These are phyloP conservation scores for Geotrichum bryndzae DNA, from an alignment of 1,139 yeast species.

Conservation along the genomic window DNA sequence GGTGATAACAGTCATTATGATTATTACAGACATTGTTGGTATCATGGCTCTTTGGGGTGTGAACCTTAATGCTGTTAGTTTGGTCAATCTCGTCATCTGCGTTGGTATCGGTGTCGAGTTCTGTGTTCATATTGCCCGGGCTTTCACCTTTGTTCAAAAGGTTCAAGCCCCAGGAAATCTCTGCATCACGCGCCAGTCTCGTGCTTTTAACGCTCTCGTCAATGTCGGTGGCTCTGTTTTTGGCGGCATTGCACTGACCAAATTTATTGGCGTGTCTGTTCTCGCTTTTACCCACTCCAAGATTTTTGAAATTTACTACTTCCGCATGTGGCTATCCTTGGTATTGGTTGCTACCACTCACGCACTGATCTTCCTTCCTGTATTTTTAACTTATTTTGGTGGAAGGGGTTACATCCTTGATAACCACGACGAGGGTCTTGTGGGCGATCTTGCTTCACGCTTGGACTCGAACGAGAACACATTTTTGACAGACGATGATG, in stretches of 20 bases:
- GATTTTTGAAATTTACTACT: slow-evolving; percentile 86
- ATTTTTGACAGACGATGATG: slow-evolving; percentile 8
- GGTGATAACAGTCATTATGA: slow-evolving; percentile 53
- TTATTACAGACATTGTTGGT: slow-evolving; percentile 71
- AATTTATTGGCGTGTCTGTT: slow-evolving; percentile 79
- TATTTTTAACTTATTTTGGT: slow-evolving; percentile 60
- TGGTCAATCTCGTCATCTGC: slow-evolving; percentile 84
- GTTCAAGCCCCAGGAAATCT: slow-evolving; percentile 4
- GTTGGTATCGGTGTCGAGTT: slow-evolving; percentile 92
- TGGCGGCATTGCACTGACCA: slow-evolving; percentile 85
- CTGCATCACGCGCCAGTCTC: slow-evolving; percentile 26
- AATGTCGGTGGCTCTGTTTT: slow-evolving; percentile 83
- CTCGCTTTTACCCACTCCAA: slow-evolving; percentile 80
- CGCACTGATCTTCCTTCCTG: slow-evolving; percentile 72
- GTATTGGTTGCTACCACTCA: slow-evolving; percentile 73
- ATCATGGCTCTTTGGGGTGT: slow-evolving; percentile 70
- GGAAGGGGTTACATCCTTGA: slow-evolving; percentile 45
- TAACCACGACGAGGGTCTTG: slow-evolving; percentile 32
- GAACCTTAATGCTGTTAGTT: slow-evolving; percentile 78
- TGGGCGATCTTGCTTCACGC: slow-evolving; percentile 31
- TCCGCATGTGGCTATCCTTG: slow-evolving; percentile 90
- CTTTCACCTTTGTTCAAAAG: slow-evolving; percentile 49
- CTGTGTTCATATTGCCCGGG: slow-evolving; percentile 78
- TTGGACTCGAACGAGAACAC: slow-evolving; percentile 11
- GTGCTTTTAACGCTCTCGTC: slow-evolving; percentile 57